Conservation (phyloP, 2,329 filamentous ascomycete species). For the Cladophialophora bantiana region DNA sequence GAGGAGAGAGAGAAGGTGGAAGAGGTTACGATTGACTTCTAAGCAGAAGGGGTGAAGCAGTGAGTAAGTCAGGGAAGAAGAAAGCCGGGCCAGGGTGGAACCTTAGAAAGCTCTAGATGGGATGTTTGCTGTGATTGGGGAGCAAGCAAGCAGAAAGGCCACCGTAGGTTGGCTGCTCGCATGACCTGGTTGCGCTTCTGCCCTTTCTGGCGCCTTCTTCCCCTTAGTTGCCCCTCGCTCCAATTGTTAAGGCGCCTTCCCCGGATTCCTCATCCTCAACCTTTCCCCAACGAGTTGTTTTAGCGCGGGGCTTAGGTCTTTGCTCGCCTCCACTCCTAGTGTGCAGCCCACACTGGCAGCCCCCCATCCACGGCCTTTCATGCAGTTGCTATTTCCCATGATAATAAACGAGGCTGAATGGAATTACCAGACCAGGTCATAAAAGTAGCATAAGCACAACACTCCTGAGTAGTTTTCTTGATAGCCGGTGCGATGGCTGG, state of each 20-base stretch:
- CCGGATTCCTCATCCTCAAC: slow-evolving; percentile 30
- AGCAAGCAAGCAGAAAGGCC: slow-evolving; percentile 7
- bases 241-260: slow-evolving; percentile 33
- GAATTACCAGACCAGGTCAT: neutral
- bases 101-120: slow-evolving; percentile 24
- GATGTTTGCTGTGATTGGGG: slow-evolving; percentile 17
- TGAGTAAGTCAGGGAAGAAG: slow-evolving; percentile 15
- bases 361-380: slow-evolving; percentile 8
- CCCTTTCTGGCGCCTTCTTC: slow-evolving; percentile 29
- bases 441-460: neutral
- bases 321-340: slow-evolving; percentile 8
- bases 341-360: neutral
- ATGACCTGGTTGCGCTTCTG: slow-evolving; percentile 25
- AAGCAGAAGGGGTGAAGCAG: slow-evolving; percentile 15
- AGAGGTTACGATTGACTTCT: slow-evolving; percentile 31
- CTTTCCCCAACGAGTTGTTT: slow-evolving; percentile 16
- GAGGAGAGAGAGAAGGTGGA: slow-evolving; percentile 2
- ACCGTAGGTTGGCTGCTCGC: slow-evolving; percentile 27
- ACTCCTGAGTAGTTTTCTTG: neutral
- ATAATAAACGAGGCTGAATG: neutral
- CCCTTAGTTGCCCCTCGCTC: slow-evolving; percentile 29
- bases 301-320: slow-evolving; percentile 33
- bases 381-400: slow-evolving; percentile 5
- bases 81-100: slow-evolving; percentile 13
- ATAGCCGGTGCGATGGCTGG: neutral